Conservation (phyloP, 2,329 filamentous ascomycete species). For the Rhinocladiella mackenziei region DNA sequence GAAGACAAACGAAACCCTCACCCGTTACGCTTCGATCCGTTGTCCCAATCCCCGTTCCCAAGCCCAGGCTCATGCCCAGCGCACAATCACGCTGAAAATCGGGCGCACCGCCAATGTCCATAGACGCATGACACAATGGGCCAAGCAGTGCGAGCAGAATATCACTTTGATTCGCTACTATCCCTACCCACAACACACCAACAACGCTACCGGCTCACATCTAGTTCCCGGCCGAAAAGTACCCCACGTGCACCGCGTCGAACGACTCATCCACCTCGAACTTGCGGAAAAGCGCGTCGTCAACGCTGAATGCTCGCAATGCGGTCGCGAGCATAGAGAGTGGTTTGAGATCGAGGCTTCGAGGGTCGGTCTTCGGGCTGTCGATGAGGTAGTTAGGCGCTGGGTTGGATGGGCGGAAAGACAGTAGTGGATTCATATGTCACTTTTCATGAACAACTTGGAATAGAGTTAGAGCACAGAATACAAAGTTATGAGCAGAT, state of each 20-base stretch:
- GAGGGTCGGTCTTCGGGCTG: slow-evolving; percentile 62
- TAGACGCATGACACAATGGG: slow-evolving; percentile 87
- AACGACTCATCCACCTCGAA: slow-evolving; percentile 86
- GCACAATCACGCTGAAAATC: slow-evolving; percentile 65
- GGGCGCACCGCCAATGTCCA: slow-evolving; percentile 77
- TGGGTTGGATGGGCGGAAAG: slow-evolving; percentile 81
- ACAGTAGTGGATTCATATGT: too few relatives aligned
- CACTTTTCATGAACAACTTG: too few relatives aligned
- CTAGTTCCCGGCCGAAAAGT: slow-evolving; percentile 57
- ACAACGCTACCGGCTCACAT: slow-evolving; percentile 9
- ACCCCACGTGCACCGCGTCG: slow-evolving; percentile 80
- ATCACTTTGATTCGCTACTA: slow-evolving; percentile 88
- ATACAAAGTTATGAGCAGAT: too few relatives aligned
- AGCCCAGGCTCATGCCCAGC: slow-evolving; percentile 38
- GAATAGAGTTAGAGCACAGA: too few relatives aligned
- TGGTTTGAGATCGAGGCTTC: slow-evolving; percentile 89
- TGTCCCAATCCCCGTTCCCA: slow-evolving; percentile 5
- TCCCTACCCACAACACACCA: slow-evolving; percentile 59
- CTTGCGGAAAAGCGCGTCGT: slow-evolving; percentile 59
- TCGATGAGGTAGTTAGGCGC: slow-evolving; percentile 70
- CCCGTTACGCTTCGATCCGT: slow-evolving; percentile 31
- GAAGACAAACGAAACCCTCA: slow-evolving; percentile 37
- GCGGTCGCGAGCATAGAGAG: slow-evolving; percentile 81
- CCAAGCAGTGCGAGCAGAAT: slow-evolving; percentile 84
- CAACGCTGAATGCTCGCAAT: slow-evolving; percentile 61